These are phyloP conservation scores for Triticum urartu DNA, from an alignment of 176 grass and related monocot species.

Conservation along the genomic window DNA sequence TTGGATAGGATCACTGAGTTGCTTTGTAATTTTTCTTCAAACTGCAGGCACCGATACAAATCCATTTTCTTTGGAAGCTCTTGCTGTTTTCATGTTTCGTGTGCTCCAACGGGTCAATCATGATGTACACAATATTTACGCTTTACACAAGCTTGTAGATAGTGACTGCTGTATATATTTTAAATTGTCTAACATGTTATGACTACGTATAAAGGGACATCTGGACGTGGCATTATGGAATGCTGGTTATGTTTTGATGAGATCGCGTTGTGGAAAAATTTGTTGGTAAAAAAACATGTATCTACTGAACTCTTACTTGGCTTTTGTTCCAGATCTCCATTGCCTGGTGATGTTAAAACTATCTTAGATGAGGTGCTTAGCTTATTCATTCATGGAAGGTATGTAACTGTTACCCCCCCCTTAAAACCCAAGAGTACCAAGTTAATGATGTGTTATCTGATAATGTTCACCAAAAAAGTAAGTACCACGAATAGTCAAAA, in stretches of 20 bases:
- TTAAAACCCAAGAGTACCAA: background rate
- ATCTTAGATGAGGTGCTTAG: constrained; percentile 78
- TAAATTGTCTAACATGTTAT: constrained; percentile 32
- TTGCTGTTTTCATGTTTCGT: constrained; percentile 84
- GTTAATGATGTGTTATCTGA: background rate
- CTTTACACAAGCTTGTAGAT: background rate
- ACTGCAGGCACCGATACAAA: constrained; percentile 77
- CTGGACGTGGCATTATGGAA: constrained; percentile 68
- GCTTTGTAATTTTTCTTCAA: constrained; percentile 5
- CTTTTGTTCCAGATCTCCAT: constrained; percentile 52
- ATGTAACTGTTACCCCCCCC: constrained; percentile 4
- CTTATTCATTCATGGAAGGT: constrained; percentile 77
- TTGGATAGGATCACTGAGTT: background rate
- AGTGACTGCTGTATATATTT: background rate
- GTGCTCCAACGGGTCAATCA: constrained; percentile 85
- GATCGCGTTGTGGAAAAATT: background rate
- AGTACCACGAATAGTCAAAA: background rate
- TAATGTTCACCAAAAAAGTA: background rate
- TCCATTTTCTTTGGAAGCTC: constrained; percentile 88
- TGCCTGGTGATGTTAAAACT: constrained; percentile 68
- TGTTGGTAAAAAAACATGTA: background rate
- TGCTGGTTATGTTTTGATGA: constrained; percentile 73
- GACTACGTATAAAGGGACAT: constrained; percentile 62
- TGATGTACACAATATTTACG: constrained; percentile 6
- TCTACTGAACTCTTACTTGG: background rate